Base-by-base conservation (phyloP, 495 filamentous ascomycete species). In the Penicillium desertorum region DNA sequence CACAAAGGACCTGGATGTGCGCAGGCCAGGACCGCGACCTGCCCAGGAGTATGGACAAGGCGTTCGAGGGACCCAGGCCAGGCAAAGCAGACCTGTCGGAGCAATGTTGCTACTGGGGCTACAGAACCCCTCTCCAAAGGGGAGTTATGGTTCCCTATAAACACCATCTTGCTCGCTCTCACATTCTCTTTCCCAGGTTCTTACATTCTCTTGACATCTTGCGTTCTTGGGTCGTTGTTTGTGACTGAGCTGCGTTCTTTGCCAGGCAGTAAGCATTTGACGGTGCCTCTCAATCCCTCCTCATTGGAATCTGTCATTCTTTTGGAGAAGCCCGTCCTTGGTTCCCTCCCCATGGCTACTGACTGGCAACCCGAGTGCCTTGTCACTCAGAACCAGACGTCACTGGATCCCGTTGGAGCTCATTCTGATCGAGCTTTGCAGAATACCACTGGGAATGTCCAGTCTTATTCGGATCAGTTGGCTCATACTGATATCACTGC, bases 101-200 rank as follows among this genome's bases (percentile, higher is more conserved):
- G 56, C 62, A 72, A 77, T 76, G 74, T 62, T 64, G 61, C 67
- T 68, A 71, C 68, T 68, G 58, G 64, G 70, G 60, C 63, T 63
- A 65, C 67, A 62, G 36, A 36, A 62, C 65, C 66, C 71, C 62
- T 69, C 66, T 56, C 61, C 59, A 61, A 57, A 70, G 63, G 63
- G 68, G 67, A 75, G 66, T 57, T 71, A 70, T 65, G 71, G 63
- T 70, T 69, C 63, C 70, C 69, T 79, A 80, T 80, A 78, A 78
- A 78, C 76, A 77, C 65, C 71, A 74, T 76, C 70, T 57, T 67
- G 64, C 64, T 73, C 75, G 76, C 77, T 79, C 70, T 67, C 72
- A 79, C 82, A 83, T 83, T 83, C 80, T 80, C 78, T 82, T 78
- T 73, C 69, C 58, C 72, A 80, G 76, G 76, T 69, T 73, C 70